A percentile compares a stretch with the other conserved stretches of the same genome.
Evolutionary conservation across 2,329 filamentous ascomycete species (phyloP).

Genomic region (Cladosporium cucumerinum): DNA sequence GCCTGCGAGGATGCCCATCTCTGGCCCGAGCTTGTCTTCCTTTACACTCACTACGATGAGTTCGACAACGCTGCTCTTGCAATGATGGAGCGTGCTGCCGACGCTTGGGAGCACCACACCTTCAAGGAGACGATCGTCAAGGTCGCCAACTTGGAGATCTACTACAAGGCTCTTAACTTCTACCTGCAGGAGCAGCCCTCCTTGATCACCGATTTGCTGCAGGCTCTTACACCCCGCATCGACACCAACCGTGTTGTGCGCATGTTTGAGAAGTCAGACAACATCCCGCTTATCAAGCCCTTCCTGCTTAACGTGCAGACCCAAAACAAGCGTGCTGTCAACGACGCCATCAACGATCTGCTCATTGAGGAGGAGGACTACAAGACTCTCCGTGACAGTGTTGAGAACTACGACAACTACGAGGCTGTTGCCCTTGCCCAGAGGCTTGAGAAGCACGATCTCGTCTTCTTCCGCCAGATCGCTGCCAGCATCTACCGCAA

Average conservation of each 20-base stretch:
- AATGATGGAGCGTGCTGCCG: conserved; percentile 95
- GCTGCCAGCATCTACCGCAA: conserved; percentile 98
- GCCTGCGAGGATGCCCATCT: conserved; percentile 91
- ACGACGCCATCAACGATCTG: conserved; percentile 95
- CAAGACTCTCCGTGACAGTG: conserved; percentile 95
- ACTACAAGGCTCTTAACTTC: conserved; percentile 95
- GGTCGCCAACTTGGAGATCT: conserved; percentile 97
- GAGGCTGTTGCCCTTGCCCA: conserved; percentile 89
- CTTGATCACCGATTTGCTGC: conserved; percentile 89
- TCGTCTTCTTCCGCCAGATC: conserved; percentile 99
- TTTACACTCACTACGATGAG: conserved; percentile 95
- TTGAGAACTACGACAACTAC: conserved; percentile 99
- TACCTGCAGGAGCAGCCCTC: conserved; percentile 97
- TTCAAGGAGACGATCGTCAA: conserved; percentile 99
- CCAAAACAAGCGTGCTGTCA: conserved; percentile 98
- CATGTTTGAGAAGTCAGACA: conserved; percentile 98
- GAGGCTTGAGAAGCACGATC: conserved; percentile 92
- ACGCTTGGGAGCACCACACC: conserved; percentile 98
- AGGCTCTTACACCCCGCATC: conserved; percentile 85
- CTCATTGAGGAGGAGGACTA: conserved; percentile 99
- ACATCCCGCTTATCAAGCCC: conserved; percentile 95
- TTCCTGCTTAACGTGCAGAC: conserved; percentile 94
- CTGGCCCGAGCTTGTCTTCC: conserved; percentile 95
- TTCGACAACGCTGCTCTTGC: conserved; percentile 95
- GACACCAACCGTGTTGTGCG: conserved; percentile 99